phyloP scores from a whole-genome alignment of 371 early-diverging fungal species.

The Phascolomyces articulosus region DNA sequence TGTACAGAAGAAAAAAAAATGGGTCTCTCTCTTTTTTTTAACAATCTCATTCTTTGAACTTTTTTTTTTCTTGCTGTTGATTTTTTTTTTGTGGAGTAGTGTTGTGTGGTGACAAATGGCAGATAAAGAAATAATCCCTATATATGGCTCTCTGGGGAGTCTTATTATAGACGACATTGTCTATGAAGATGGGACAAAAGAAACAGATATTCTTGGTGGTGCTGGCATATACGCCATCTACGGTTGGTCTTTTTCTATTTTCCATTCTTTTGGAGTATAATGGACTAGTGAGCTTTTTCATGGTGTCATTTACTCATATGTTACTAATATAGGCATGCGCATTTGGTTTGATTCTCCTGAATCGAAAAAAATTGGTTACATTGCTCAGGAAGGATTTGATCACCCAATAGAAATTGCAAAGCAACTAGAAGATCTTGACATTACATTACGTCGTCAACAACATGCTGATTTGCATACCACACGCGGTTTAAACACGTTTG shows the following conservation, averaged over 20 bases:
- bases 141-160: constrained; percentile 34
- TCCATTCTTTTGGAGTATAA: not conserved
- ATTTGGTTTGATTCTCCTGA: constrained; percentile 30
- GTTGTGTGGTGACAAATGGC: too few species aligned
- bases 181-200: constrained; percentile 36
- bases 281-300: not conserved
- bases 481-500: constrained; percentile 46
- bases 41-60: too few species aligned
- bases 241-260: constrained; percentile 25
- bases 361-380: constrained; percentile 36
- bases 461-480: constrained; percentile 45
- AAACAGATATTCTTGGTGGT: constrained; percentile 43
- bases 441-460: constrained; percentile 21
- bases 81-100: too few species aligned
- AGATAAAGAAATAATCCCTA: not conserved
- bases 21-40: too few species aligned
- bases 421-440: constrained; percentile 30
- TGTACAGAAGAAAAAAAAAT: too few species aligned
- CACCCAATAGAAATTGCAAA: constrained; percentile 28
- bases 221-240: constrained; percentile 54
- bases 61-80: not conserved
- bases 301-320: too few species aligned
- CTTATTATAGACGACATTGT: constrained; percentile 54
- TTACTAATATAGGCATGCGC: constrained; percentile 58
- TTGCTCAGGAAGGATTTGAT: constrained; percentile 47